A percentile compares a stretch with the other conserved stretches of the same genome.
Conservation (phyloP, 2,329 filamentous ascomycete genomes). For the Clonostachys sp. region DNA sequence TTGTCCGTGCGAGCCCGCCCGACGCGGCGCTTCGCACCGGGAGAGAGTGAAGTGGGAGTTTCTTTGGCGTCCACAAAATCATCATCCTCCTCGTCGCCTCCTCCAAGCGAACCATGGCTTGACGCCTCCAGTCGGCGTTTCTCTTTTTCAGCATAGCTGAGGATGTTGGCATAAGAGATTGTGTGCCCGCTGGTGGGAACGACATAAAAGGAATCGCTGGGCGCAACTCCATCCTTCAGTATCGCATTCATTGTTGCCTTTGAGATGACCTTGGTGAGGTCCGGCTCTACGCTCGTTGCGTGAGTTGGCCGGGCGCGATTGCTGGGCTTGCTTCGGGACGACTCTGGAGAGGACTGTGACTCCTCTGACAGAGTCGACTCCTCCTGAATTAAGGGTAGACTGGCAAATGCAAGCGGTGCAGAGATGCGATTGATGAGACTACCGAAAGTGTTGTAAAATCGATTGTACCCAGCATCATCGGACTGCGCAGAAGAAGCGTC, state of each 20-base stretch:
- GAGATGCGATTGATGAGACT: slow-evolving; percentile 84
- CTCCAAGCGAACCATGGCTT: slow-evolving; percentile 44
- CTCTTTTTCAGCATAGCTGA: slow-evolving; percentile 66
- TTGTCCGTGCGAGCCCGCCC: slow-evolving; percentile 32
- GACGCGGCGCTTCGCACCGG: slow-evolving; percentile 20
- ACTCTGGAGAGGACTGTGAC: slow-evolving; percentile 26
- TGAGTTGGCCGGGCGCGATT: slow-evolving; percentile 11
- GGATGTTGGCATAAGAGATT: slow-evolving; percentile 86
- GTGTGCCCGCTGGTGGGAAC: slow-evolving; percentile 90
- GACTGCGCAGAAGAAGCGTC: slow-evolving; percentile 7
- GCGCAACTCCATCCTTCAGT: slow-evolving; percentile 59
- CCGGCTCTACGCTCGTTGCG: slow-evolving; percentile 50
- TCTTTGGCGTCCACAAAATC: slow-evolving; percentile 88
- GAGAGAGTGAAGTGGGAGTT: slow-evolving; percentile 37
- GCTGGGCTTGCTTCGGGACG: slow-evolving; percentile 17
- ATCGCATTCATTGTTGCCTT: slow-evolving; percentile 78
- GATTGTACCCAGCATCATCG: slow-evolving; percentile 76
- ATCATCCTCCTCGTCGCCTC: slow-evolving; percentile 63
- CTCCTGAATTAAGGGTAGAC: slow-evolving; percentile 68
- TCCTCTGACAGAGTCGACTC: slow-evolving; percentile 25
- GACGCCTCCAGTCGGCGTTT: slow-evolving; percentile 54
- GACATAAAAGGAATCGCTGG: slow-evolving; percentile 83
- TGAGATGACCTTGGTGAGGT: slow-evolving; percentile 80
- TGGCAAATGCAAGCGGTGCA: slow-evolving; percentile 87
- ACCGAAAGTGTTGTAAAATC: slow-evolving; percentile 90